A percentile compares a stretch with the other conserved stretches of the same genome.
Conservation (phyloP, 352 stramenopile genomes). For the Phytophthora sp. region DNA sequence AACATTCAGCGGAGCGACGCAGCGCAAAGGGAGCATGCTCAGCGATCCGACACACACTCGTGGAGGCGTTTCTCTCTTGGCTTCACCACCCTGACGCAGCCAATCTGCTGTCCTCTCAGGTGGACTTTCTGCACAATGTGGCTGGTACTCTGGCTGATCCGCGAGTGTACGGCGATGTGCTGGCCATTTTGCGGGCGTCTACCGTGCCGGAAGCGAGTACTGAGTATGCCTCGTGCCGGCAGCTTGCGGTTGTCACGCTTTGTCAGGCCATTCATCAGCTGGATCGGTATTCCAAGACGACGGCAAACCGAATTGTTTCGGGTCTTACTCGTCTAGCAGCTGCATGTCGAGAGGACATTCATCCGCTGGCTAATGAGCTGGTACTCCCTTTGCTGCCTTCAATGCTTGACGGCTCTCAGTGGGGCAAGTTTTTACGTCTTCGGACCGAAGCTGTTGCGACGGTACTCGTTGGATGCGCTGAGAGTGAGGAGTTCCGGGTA, state of each 20-base stretch:
- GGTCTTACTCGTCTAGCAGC: conserved; percentile 57
- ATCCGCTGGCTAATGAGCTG: conserved; percentile 53
- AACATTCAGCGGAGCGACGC: conserved; percentile 44
- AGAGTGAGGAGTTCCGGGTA: conserved; percentile 51
- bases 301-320: conserved; percentile 58
- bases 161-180: conserved; percentile 68
- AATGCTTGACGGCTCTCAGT: conserved; percentile 58
- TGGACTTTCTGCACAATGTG: conserved; percentile 62
- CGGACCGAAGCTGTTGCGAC: conserved; percentile 57
- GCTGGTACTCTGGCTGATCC: conserved; percentile 75
- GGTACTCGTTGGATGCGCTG: conserved; percentile 47
- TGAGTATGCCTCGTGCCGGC: conserved; percentile 36
- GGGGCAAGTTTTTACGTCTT: conserved; percentile 54
- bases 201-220: conserved; percentile 36
- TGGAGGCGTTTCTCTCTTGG: conserved; percentile 71
- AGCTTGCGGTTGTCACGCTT: conserved; percentile 45
- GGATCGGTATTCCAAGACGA: conserved; percentile 79
- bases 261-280: conserved; percentile 62
- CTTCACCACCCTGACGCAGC: conserved; percentile 55
- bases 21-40: conserved; percentile 63
- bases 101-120: conserved; percentile 35
- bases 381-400: conserved; percentile 47
- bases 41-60: conserved; percentile 59
- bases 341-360: conserved; percentile 46
- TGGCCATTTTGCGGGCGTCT: conserved; percentile 45